Base-by-base conservation (phyloP, 2,329 filamentous ascomycete genomes). In the Pseudohalonectria lignicola region DNA sequence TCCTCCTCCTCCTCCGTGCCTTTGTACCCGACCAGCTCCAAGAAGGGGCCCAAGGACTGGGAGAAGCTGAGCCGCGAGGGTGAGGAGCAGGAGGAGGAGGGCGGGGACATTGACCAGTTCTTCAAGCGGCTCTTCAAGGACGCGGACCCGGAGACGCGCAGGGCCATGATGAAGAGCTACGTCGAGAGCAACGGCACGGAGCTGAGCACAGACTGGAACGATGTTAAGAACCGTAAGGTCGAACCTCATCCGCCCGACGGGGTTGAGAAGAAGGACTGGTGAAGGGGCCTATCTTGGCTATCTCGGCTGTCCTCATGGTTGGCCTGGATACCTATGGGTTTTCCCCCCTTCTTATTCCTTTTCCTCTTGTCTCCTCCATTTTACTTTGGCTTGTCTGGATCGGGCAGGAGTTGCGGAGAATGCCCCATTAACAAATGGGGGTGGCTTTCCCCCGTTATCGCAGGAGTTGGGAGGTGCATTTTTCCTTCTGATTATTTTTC, bases 91-190 rank as follows among this genome's bases (percentile, higher is more conserved):
- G 66, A 76, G 1, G 77, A 76, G 9, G 69, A 73, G 43, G 71
- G 69, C 2, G 76, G 81, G 42, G 75, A 82, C 20, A 77, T 87
- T 8, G 82, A 93, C 49, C 55, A 59, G 10, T 96, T 95, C 63
- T 98, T 98, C 69, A 92, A 93, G 68, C 79, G 82, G 52, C 67
- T 98, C 2, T 96, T 90, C 62, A 77, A 82, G 45, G 69, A 66
- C 26, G 79, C 86, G 0, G 78, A 82, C 35, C 76, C 80, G 0
- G 90, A 98, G 49, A 85, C 86, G 41, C 78, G 79, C 53, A 77
- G 87, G 2, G 92, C 92, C 8, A 98, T 98, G 92, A 86, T 93
- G 77, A 98, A 98, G 74, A 94, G 86, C 54, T 96, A 86, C 53
- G 71, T 78, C 12, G 90, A 98, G 67, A 95, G 88, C 59, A 92